These are phyloP conservation scores for Alternaria alternata DNA, from an alignment of 2,329 filamentous ascomycete species.

Conservation along the genomic window DNA sequence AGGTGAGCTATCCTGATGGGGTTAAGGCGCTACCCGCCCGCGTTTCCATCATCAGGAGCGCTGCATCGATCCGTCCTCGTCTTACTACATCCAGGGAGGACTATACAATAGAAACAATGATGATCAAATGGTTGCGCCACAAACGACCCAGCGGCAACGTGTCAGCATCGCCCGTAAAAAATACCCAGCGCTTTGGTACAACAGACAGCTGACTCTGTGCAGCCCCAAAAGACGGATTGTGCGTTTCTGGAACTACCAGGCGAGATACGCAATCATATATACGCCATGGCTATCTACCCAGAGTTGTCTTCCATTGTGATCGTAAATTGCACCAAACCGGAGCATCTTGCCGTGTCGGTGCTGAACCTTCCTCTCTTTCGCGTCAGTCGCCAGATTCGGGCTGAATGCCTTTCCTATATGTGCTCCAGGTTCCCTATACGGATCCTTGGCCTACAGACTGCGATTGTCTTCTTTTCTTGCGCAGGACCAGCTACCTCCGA, in stretches of 20 bases:
- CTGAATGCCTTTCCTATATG: constrained; percentile 31
- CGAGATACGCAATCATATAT: constrained; percentile 36
- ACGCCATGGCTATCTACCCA: constrained; percentile 23
- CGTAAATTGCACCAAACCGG: background rate
- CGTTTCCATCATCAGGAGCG: background rate
- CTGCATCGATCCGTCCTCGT: background rate
- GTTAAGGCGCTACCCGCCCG: background rate
- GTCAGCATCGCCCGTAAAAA: background rate
- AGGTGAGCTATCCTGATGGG: background rate
- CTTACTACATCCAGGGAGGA: background rate
- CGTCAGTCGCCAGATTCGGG: constrained; percentile 28
- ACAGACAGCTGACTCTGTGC: background rate
- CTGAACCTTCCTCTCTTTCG: constrained; percentile 30
- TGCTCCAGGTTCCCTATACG: constrained; percentile 22
- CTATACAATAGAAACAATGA: background rate
- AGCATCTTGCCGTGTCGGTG: constrained; percentile 18
- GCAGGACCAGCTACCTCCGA: constrained; percentile 3
- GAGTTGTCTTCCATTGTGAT: constrained; percentile 11
- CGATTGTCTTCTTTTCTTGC: constrained; percentile 16
- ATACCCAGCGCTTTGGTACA: background rate
- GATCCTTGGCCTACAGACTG: constrained; percentile 15
- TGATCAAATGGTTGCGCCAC: background rate
- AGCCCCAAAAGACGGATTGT: background rate
- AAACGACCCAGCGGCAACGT: background rate
- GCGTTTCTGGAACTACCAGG: constrained; percentile 30